phyloP scores from a whole-genome alignment of 2,329 filamentous ascomycete genomes.

The Aspergillus transmontanensis region DNA sequence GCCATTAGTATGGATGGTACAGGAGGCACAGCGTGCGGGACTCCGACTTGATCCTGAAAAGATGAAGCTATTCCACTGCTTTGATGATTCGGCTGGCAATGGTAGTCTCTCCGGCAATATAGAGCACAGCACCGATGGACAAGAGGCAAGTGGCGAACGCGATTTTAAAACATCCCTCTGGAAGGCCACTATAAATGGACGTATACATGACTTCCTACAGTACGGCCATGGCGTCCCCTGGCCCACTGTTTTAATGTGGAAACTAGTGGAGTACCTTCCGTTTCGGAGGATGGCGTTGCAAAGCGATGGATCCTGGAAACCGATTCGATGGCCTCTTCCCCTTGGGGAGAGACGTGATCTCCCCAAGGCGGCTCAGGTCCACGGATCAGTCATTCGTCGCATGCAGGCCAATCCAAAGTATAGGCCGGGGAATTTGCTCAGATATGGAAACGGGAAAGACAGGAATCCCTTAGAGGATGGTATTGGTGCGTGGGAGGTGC shows the following conservation, averaged over 20 bases:
- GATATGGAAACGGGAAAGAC: conserved; percentile 66
- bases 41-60: conserved; percentile 62
- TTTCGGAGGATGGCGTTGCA: conserved; percentile 75
- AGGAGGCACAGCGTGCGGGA: conserved; percentile 63
- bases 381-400: conserved; percentile 70
- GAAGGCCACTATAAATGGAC: conserved; percentile 45
- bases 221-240: conserved; percentile 59
- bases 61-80: conserved; percentile 23
- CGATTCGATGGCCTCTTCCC: conserved; percentile 73
- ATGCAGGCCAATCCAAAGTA: conserved; percentile 65
- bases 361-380: conserved; percentile 65
- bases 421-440: conserved; percentile 71
- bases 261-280: conserved; percentile 73
- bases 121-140: no score
- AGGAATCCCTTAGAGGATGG: conserved; percentile 59
- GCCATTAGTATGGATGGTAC: conserved; percentile 69
- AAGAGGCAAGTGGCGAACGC: no score
- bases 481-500: conserved; percentile 67
- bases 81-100: conserved; percentile 18
- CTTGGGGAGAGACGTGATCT: conserved; percentile 73
- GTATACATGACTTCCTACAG: conserved; percentile 68
- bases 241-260: conserved; percentile 64
- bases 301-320: conserved; percentile 58
- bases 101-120: no score
- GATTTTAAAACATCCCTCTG: no score